Base-by-base conservation (phyloP, 169 alveolate genomes). In the Plasmodium berghei region DNA sequence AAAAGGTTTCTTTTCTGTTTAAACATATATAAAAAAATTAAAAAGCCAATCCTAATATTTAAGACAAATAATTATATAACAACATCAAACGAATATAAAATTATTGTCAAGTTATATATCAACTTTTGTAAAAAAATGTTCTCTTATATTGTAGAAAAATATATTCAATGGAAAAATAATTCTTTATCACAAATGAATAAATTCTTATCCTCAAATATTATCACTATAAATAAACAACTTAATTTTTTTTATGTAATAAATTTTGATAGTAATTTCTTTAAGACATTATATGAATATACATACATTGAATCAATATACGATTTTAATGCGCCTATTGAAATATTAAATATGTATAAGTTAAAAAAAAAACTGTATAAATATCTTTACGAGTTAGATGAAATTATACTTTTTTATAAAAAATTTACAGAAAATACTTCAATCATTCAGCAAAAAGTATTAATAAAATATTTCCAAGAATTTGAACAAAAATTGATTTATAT, bases 61-160 rank as follows among this genome's bases (percentile, higher is more conserved):
- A 83, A 83, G 69, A 62, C 54, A 22, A 83, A 83, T 83, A 83
- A 18, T 18, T 83, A 83, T 26, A 83, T 83, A n/a, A 83, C 90
- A 22, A 48, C 80, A 40, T 83, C 90, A 45, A 83, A 83, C 56
- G 90, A 83, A 26, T 83, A 83, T n/a, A 83, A 83, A 67, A 83
- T 67, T 55, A 83, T 83, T n/a, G 63, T 83, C 24, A 83, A 83
- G 16, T 59, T 83, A 49, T 83, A 83, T 61, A 55, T 83, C 28
- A 83, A 67, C 63, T 83, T 83, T 67, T 83, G 90, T 62, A 83
- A 83, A 83, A 83, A 67, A 83, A 67, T 83, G 80, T 83, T 83
- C 18, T 67, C 80, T 14, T 83, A 83, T 49, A 83, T 83, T 24
- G 55, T 83, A 16, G 90, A 83, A 46, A 67, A 45, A 3, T 83